Base-by-base conservation (phyloP, 2,329 filamentous ascomycete genomes). In the Colletotrichum acutatum region DNA sequence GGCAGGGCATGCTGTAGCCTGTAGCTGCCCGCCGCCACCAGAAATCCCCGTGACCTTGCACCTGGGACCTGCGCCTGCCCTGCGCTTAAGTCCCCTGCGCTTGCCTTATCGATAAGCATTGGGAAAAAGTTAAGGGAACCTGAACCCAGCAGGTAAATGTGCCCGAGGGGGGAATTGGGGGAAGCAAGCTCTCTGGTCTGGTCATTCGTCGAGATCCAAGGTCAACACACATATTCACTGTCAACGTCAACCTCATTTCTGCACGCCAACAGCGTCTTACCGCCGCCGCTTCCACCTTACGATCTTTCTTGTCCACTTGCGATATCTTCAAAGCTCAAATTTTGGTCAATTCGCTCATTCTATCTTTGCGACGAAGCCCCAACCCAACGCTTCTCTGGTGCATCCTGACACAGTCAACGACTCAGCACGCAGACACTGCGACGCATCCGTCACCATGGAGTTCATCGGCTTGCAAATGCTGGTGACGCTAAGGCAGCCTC, bases 391-490 rank as follows among this genome's bases (percentile, higher is more conserved):
- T 12, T 19, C 26, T 19, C n/a, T 42, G 42, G 56, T 70, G 42
- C 49, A 65, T 46, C 63, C 70, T 65, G 61, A 65, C n/a, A 61
- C 66, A 59, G 12, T 52, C 56, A 7, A 66, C 64, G 72, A 68
- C 63, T 56, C 22, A 30, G 42, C 53, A 65, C 66, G 54, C 74
- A 32, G 57, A 62, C 68, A 52, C 37, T 72, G 62, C 34, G 71
- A 72, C 62, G 22, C 57, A 72, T 46, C 37, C 42, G 49, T 62
- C 75, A 83, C 72, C 76, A 93, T 93, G 91, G 87, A 91, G 79
- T 95, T 96, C 80, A 90, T 94, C 78, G 94, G 94, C 74, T 89
- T 94, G 81, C 91, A 92, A 73, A 94, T 97, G 83, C 85, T 91
- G 73, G 91, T 97, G 78, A 92, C 92, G 46, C 87, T 97, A 75